Evolutionary conservation across 805 yeast species (phyloP).

Genomic region (Candida broadrunensis): DNA sequence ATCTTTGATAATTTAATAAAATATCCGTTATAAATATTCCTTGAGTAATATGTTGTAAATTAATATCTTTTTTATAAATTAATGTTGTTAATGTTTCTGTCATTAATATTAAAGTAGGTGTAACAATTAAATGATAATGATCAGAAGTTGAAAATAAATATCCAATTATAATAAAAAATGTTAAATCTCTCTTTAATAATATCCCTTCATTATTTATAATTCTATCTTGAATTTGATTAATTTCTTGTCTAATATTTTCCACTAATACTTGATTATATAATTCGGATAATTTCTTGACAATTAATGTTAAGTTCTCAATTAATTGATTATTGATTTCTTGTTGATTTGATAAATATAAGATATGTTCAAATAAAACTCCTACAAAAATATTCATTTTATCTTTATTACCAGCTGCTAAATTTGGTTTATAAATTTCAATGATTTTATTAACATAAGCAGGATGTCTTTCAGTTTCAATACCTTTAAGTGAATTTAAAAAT

Average conservation of each 20-base stretch:
- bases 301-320: slow-evolving; percentile 40
- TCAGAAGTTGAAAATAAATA: slow-evolving; percentile 89
- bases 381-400: slow-evolving; percentile 65
- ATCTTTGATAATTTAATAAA: slow-evolving; percentile 67
- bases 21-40: slow-evolving; percentile 69
- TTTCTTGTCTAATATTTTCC: slow-evolving; percentile 55
- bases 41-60: slow-evolving; percentile 45
- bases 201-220: slow-evolving; percentile 19
- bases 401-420: slow-evolving; percentile 78
- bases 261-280: slow-evolving; percentile 64
- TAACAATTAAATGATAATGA: slow-evolving; percentile 86
- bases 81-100: slow-evolving; percentile 53
- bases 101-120: slow-evolving; percentile 75
- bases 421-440: slow-evolving; percentile 65
- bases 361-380: slow-evolving; percentile 60
- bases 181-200: slow-evolving; percentile 45
- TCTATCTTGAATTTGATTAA: slow-evolving; percentile 54
- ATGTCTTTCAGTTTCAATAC: slow-evolving; percentile 39
- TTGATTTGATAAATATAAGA: slow-evolving; percentile 36
- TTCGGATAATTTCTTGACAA: slow-evolving; percentile 59
- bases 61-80: slow-evolving; percentile 12
- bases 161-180: slow-evolving; percentile 72
- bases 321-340: slow-evolving; percentile 29
- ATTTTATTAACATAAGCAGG: slow-evolving; percentile 51
- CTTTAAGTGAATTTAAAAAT: slow-evolving; percentile 29